phyloP scores from a whole-genome alignment of 148 eudicot genomes.

The Vaccinium macrocarpon region DNA sequence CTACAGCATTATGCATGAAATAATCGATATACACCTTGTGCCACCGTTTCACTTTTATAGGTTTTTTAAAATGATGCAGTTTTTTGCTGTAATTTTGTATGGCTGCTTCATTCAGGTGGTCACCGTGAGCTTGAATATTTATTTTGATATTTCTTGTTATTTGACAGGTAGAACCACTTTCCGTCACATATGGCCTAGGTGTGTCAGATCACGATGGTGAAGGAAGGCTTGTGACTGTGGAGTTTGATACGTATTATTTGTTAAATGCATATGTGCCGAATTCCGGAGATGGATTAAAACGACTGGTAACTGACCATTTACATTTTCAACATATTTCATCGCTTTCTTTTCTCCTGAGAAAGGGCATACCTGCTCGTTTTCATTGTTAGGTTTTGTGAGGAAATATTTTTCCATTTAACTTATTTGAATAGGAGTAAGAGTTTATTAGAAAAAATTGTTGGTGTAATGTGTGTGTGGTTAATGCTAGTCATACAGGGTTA shows the following conservation, averaged over 20 bases:
- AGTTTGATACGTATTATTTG: conserved; percentile 76
- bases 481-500: conserved; percentile 77
- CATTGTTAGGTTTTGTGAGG: not conserved
- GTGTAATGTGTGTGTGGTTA: conserved; percentile 14
- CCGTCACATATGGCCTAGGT: conserved; percentile 84
- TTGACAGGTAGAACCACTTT: conserved; percentile 78
- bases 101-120: not conserved
- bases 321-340: not conserved
- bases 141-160: conserved; percentile 19
- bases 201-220: conserved; percentile 86
- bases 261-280: conserved; percentile 85
- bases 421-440: not conserved
- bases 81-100: not conserved
- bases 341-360: not conserved
- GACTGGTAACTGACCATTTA: conserved; percentile 55
- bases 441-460: not conserved
- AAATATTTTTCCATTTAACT: not conserved
- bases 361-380: not conserved
- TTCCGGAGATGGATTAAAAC: conserved; percentile 89
- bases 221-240: conserved; percentile 90
- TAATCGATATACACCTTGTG: not conserved
- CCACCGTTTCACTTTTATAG: not conserved
- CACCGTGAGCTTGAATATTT: not conserved
- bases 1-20: not conserved
- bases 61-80: not conserved